Percentiles rank a stretch among this genome's conserved stretches.
Conservation (phyloP, 495 filamentous ascomycete species). For the Apodospora peruviana region DNA sequence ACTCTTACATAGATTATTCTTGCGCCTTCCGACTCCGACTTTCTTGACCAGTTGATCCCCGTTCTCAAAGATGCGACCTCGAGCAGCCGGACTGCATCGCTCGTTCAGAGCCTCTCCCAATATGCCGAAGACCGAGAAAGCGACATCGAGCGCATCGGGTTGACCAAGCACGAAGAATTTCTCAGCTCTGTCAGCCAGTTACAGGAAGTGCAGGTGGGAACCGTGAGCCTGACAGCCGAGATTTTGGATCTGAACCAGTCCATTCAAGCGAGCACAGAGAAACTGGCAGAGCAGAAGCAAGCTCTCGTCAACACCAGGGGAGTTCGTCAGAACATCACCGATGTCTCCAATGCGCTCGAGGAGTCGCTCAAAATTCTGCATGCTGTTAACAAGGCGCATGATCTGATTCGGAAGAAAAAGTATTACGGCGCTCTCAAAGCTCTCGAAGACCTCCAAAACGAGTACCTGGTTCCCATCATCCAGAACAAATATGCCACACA, state of each 20-base stretch:
- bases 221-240: constrained; percentile 79
- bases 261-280: constrained; percentile 93
- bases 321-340: constrained; percentile 93
- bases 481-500: constrained; percentile 77
- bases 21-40: constrained; percentile 85
- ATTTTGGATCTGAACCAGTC: constrained; percentile 89
- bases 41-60: constrained; percentile 89
- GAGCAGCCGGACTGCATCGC: constrained; percentile 64
- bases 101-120: constrained; percentile 70
- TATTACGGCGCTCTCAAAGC: constrained; percentile 93
- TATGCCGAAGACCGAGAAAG: constrained; percentile 81
- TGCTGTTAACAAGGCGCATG: constrained; percentile 90
- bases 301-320: constrained; percentile 82
- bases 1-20: constrained; percentile 89
- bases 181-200: constrained; percentile 88
- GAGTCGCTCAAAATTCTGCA: constrained; percentile 89
- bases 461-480: constrained; percentile 64
- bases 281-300: constrained; percentile 90
- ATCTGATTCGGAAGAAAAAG: constrained; percentile 82
- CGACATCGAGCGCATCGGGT: constrained; percentile 92
- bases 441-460: constrained; percentile 91
- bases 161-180: constrained; percentile 95
- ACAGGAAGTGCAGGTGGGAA: constrained; percentile 82
- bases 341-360: constrained; percentile 81
- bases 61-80: constrained; percentile 83